Conservation (phyloP, 129 eudicot species). For the Pittosporum tobira region DNA sequence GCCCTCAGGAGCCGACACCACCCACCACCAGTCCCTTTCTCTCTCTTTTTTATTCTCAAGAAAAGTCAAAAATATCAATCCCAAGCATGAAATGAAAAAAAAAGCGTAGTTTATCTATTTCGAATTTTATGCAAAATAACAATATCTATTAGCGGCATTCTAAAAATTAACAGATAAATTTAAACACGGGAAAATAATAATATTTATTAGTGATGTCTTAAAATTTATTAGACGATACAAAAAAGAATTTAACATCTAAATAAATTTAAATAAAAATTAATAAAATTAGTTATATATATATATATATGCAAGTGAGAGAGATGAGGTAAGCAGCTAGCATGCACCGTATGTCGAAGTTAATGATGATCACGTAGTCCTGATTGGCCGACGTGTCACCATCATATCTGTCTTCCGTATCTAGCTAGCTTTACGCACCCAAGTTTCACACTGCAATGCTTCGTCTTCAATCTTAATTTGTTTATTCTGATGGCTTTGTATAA, state of each 20-base stretch:
- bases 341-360: not conserved
- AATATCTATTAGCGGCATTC: too few relatives aligned
- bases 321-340: not conserved
- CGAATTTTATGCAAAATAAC: too few relatives aligned
- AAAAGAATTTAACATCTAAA: too few relatives aligned
- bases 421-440: slow-evolving; percentile 21
- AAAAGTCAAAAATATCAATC: slow-evolving; percentile 13
- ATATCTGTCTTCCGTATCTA: slow-evolving; percentile 37
- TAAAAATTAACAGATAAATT: too few relatives aligned
- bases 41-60: not conserved
- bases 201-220: too few relatives aligned
- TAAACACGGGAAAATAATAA: too few relatives aligned
- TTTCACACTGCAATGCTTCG: slow-evolving; percentile 10
- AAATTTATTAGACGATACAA: too few relatives aligned
- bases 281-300: too few relatives aligned
- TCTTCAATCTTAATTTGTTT: not conserved
- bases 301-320: too few relatives aligned
- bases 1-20: slow-evolving; percentile 3
- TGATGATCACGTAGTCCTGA: slow-evolving; percentile 15
- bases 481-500: too few relatives aligned
- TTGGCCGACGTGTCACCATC: slow-evolving; percentile 50
- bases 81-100: not conserved
- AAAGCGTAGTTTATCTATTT: too few relatives aligned
- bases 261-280: too few relatives aligned
- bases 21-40: not conserved